A percentile compares a stretch with the other conserved stretches of the same genome.
Evolutionary conservation across 306 rosid species (phyloP).

Genomic region (Prunus campanulata): DNA sequence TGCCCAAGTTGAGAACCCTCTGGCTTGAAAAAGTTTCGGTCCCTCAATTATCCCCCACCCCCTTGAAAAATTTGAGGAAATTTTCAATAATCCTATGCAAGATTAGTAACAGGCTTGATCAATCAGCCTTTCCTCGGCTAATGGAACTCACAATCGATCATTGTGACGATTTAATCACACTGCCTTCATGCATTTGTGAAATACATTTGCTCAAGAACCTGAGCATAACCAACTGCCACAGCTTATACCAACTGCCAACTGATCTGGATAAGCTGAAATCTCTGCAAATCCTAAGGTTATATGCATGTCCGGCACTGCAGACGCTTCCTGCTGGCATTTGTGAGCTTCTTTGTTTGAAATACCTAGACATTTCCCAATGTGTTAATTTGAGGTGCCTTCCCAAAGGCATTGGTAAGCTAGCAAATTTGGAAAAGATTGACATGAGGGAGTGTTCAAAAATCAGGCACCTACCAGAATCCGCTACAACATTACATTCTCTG

Average conservation of each 20-base stretch:
- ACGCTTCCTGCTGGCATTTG: slow-evolving; percentile 55
- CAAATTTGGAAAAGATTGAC: slow-evolving; percentile 75
- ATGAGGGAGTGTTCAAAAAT: slow-evolving; percentile 82
- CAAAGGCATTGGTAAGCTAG: slow-evolving; percentile 43
- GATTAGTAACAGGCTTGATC: slow-evolving; percentile 44
- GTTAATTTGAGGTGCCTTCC: slow-evolving; percentile 58
- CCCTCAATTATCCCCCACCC: slow-evolving; percentile 42
- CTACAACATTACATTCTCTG: slow-evolving; percentile 42
- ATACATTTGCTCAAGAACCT: slow-evolving; percentile 49
- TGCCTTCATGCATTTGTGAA: slow-evolving; percentile 65
- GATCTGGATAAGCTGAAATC: slow-evolving; percentile 48
- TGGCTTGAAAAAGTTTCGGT: slow-evolving; percentile 84
- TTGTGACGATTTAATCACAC: slow-evolving; percentile 58
- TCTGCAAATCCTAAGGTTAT: slow-evolving; percentile 60
- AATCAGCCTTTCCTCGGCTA: slow-evolving; percentile 53
- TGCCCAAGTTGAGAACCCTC: slow-evolving; percentile 58
- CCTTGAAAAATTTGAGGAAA: slow-evolving; percentile 45
- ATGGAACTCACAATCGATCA: slow-evolving; percentile 72
- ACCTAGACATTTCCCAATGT: slow-evolving; percentile 78
- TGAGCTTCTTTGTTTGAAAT: slow-evolving; percentile 48
- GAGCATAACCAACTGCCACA: slow-evolving; percentile 81
- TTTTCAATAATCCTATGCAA: slow-evolving; percentile 67
- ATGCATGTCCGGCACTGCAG: slow-evolving; percentile 64
- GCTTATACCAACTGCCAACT: slow-evolving; percentile 46
- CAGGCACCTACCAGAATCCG: slow-evolving; percentile 50